These are phyloP conservation scores for Cucumis cinereus DNA, from an alignment of 306 rosid genomes.

Conservation along the genomic window DNA sequence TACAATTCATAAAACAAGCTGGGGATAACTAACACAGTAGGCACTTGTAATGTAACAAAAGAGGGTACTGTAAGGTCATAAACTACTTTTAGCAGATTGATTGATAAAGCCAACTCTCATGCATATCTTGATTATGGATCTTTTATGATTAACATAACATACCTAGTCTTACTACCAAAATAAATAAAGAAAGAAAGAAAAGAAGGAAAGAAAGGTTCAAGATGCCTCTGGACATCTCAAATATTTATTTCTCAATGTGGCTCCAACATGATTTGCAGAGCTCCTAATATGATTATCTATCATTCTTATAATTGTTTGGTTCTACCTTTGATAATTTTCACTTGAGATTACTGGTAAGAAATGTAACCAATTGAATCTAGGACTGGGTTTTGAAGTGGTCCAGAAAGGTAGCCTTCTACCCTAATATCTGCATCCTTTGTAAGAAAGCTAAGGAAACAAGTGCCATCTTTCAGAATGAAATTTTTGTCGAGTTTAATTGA, in stretches of 20 bases:
- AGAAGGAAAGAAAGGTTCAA: too few relatives aligned
- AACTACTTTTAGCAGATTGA: neutral
- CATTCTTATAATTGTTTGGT: too few relatives aligned
- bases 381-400: neutral
- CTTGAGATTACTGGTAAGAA: too few relatives aligned
- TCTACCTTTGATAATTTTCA: too few relatives aligned
- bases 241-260: too few relatives aligned
- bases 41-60: neutral
- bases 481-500: neutral
- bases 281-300: too few relatives aligned
- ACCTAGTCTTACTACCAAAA: neutral
- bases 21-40: neutral
- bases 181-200: too few relatives aligned
- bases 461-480: neutral
- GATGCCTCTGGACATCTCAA: neutral
- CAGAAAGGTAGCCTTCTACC: neutral
- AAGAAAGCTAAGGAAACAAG: neutral
- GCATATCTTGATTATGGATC: neutral
- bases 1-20: neutral
- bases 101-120: neutral
- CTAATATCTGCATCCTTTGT: neutral
- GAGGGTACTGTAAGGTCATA: neutral
- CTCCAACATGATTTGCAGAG: too few relatives aligned
- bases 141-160: neutral
- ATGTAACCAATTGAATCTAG: neutral